Evolutionary conservation across 495 filamentous ascomycete genomes (phyloP).

Genomic region (Cenococcum geophilum): DNA sequence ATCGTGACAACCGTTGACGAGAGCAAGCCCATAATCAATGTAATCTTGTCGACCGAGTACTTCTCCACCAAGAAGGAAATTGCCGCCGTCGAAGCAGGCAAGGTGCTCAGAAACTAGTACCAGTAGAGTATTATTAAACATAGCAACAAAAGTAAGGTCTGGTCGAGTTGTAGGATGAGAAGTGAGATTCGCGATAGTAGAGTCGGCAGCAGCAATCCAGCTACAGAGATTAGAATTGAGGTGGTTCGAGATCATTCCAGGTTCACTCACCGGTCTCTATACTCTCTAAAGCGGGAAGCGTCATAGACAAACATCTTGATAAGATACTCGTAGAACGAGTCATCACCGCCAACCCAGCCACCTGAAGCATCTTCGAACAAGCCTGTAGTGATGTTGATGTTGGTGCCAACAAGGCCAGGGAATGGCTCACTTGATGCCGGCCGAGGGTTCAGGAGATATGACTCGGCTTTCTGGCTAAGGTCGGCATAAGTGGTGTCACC

Average conservation of each 20-base stretch:
- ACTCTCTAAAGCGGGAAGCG: conserved; percentile 49
- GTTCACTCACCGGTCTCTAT: conserved; percentile 12
- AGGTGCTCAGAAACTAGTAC: conserved; percentile 48
- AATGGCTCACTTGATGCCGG: conserved; percentile 63
- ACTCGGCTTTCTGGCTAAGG: conserved; percentile 63
- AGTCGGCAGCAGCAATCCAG: conserved; percentile 75
- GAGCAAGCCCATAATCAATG: conserved; percentile 65
- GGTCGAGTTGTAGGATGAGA: conserved; percentile 64
- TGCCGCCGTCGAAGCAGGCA: conserved; percentile 82
- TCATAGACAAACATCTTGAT: conserved; percentile 93
- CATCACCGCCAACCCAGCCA: conserved; percentile 74
- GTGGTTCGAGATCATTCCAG: no score
- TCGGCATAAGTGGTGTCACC: conserved; percentile 58
- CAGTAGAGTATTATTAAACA: conserved; percentile 47
- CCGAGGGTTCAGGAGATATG: conserved; percentile 61
- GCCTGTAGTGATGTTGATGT: conserved; percentile 59
- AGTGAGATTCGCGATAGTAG: conserved; percentile 62
- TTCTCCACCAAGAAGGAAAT: conserved; percentile 78
- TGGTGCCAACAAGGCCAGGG: conserved; percentile 68
- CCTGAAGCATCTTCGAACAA: conserved; percentile 59
- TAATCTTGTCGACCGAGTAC: conserved; percentile 59
- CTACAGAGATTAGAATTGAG: conserved; percentile 53
- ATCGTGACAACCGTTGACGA: conserved; percentile 67
- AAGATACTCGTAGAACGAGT: conserved; percentile 88
- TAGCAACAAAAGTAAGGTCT: conserved; percentile 69